phyloP scores from a whole-genome alignment of 1,284 basidiomycete genomes.

The Leccinum subrobustum region DNA sequence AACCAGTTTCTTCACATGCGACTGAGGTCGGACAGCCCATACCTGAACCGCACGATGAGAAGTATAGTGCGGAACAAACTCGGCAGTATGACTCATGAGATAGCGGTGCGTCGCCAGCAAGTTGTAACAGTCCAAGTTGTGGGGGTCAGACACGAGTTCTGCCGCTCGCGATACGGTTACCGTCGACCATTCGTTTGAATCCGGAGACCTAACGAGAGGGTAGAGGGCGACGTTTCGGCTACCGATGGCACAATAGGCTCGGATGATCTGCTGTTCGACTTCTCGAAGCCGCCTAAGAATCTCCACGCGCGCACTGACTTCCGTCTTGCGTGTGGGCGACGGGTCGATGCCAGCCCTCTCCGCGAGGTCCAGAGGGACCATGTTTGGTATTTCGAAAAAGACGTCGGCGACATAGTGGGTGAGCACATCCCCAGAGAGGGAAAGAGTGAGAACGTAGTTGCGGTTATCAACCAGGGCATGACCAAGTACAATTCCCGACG shows the following conservation, averaged over 20 bases:
- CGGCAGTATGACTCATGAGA: constrained; percentile 61
- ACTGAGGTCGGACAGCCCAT: constrained; percentile 71
- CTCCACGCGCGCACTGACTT: constrained; percentile 56
- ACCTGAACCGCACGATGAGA: constrained; percentile 56
- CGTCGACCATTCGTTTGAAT: constrained; percentile 50
- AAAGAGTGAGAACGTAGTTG: constrained; percentile 43
- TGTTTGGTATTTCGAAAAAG: constrained; percentile 54
- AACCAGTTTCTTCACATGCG: constrained; percentile 58
- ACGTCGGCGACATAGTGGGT: constrained; percentile 48
- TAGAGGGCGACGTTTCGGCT: constrained; percentile 41
- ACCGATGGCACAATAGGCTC: constrained; percentile 37
- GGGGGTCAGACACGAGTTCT: constrained; percentile 35
- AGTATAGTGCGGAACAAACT: constrained; percentile 63
- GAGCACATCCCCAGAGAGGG: constrained; percentile 51
- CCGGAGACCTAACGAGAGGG: constrained; percentile 42
- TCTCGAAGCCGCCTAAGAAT: constrained; percentile 54
- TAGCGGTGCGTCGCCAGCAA: constrained; percentile 73
- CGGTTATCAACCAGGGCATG: constrained; percentile 35
- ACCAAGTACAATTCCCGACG: constrained; percentile 51
- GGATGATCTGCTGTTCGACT: constrained; percentile 46
- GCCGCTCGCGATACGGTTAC: constrained; percentile 53
- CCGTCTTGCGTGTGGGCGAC: constrained; percentile 28
- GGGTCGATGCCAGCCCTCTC: constrained; percentile 46
- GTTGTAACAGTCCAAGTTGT: constrained; percentile 36
- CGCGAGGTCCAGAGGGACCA: constrained; percentile 47